Base-by-base conservation (phyloP, 73 alveolate species). In the Paramecium tetraurelia region DNA sequence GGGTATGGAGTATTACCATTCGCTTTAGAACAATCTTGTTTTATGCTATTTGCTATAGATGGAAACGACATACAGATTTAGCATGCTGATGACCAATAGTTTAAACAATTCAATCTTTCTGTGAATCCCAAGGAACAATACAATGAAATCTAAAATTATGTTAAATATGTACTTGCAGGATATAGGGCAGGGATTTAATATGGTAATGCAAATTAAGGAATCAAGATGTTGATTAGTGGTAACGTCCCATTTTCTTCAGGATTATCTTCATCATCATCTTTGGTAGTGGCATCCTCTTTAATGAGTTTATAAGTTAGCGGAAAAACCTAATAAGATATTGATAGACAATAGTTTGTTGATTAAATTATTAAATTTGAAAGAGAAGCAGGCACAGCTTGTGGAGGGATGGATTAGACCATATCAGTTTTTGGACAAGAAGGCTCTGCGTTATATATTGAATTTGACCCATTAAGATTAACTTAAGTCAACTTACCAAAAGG, bases 201-300 rank as follows among this genome's bases (percentile, higher is more conserved):
- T 35, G 93, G 85, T 2, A 68, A 89, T 10, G 57, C 75, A 40
- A 96, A 95, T 16, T 57, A 40, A 22, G 98, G 98, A 12, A 29
- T 96, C 24, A 94, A 95, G 71, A 75, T 97, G 12, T 41, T 97
- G 85, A 93, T 96, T 71, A 97, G 97, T 63, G 98, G 99, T 6
- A 92, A 85, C 53, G 97, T 97, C 7, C 99, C 99, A 4, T 75
- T 92, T 58, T 98, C 98, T 29, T 93, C 98, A 18, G 99, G 99
- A 12, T 86, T 96, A 8, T 89, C 97, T 2, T 96, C 99, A 5
- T 84, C 96, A 7, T 70, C 97, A 20, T 95, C 98, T 33, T 75
- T 97, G 43, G 95, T 96, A 0, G 99, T 95, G 36, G 93, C 97
- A 50, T 90, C 97, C 3, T 94, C 98, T 7, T 58, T 97, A 18